These are phyloP conservation scores for Mucuna pruriens DNA, from an alignment of 306 rosid genomes.

Conservation along the genomic window DNA sequence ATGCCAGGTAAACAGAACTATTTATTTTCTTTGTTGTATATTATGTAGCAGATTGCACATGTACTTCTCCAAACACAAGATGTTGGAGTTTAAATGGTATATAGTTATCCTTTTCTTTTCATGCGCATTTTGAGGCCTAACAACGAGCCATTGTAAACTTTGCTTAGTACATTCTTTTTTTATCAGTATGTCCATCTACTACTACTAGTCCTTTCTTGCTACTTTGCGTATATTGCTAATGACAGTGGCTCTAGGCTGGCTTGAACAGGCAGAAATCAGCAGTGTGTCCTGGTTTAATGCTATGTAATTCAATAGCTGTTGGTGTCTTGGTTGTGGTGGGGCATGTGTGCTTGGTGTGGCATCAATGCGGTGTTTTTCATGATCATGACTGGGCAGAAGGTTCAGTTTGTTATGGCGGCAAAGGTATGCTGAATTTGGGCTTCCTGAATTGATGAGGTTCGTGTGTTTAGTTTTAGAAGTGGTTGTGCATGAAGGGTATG, in stretches of 20 bases:
- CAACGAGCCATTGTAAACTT: background rate
- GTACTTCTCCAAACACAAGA: conserved; percentile 17
- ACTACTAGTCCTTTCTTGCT: background rate
- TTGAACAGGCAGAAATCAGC: background rate
- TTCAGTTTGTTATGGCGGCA: background rate
- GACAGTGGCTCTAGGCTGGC: background rate
- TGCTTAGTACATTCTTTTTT: background rate
- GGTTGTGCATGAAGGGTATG: background rate
- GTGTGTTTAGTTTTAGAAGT: background rate
- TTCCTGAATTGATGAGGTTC: background rate
- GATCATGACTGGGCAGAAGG: background rate
- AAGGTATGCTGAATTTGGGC: background rate
- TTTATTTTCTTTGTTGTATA: conserved; percentile 38
- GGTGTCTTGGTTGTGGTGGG: background rate
- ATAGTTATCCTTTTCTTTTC: background rate
- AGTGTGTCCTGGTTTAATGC: background rate
- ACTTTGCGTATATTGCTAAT: background rate
- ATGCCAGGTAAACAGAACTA: conserved; percentile 23
- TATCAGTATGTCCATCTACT: background rate
- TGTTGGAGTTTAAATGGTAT: background rate
- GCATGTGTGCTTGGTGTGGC: background rate
- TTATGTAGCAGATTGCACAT: conserved; percentile 18
- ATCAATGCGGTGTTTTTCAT: background rate
- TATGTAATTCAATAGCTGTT: background rate
- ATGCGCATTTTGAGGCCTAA: background rate